Percentiles rank a stretch among this genome's conserved stretches.
phyloP scores from a whole-genome alignment of 1,284 basidiomycete genomes.

The Boletus hoseneyae region DNA sequence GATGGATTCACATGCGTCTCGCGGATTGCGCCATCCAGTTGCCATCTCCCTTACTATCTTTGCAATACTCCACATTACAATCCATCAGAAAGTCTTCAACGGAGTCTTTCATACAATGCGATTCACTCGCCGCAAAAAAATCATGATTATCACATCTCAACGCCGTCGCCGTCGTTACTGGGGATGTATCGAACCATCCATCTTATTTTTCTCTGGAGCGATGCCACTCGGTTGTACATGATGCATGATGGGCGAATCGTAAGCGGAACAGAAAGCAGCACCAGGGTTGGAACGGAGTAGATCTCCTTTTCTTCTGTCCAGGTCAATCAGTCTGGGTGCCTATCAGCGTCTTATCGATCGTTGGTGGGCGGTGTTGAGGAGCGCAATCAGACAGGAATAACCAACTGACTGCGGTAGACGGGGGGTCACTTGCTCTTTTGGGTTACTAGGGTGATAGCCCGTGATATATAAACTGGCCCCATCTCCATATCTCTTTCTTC shows the following conservation, averaged over 20 bases:
- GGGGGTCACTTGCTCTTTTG: slow-evolving; percentile 5
- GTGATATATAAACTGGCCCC: slow-evolving; percentile 19
- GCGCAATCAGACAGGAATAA: slow-evolving; percentile 17
- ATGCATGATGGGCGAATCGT: neutral
- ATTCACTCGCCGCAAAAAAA: neutral
- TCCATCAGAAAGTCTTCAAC: slow-evolving; percentile 4
- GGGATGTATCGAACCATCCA: neutral
- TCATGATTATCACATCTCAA: neutral
- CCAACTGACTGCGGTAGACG: slow-evolving; percentile 4
- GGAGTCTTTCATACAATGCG: neutral
- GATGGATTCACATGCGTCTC: slow-evolving; percentile 7
- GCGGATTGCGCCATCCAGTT: slow-evolving; percentile 2
- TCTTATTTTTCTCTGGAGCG: neutral
- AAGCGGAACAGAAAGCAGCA: neutral
- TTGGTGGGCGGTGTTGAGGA: slow-evolving; percentile 8
- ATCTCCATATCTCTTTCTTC: neutral
- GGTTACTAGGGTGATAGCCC: slow-evolving; percentile 11
- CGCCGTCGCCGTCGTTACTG: neutral
- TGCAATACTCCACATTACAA: neutral
- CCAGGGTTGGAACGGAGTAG: slow-evolving; percentile 5
- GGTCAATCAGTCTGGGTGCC: slow-evolving; percentile 11
- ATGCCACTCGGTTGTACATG: neutral
- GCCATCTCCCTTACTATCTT: neutral
- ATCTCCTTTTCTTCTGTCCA: neutral
- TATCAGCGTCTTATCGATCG: slow-evolving; percentile 21